Conservation (phyloP, 352 stramenopile genomes). For the Globisporangium paddicum region DNA sequence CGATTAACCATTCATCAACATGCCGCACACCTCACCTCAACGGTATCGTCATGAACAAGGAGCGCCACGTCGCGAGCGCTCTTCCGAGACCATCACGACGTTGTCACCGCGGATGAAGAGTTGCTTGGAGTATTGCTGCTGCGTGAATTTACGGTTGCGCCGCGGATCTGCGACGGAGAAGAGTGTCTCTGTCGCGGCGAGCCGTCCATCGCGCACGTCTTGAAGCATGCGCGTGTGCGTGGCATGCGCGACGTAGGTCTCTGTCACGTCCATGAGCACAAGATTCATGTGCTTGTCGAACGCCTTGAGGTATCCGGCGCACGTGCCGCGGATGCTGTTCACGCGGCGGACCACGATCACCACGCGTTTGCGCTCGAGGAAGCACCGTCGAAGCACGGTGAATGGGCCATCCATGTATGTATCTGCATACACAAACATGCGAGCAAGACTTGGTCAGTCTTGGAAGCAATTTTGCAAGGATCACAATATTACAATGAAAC, state of each 20-base stretch:
- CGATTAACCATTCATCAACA: neutral
- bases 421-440: constrained; percentile 21
- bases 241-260: constrained; percentile 47
- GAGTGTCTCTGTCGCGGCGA: constrained; percentile 17
- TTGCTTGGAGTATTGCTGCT: constrained; percentile 67
- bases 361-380: constrained; percentile 73
- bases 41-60: neutral
- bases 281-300: constrained; percentile 97
- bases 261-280: constrained; percentile 87
- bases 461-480: no score
- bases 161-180: constrained; percentile 42
- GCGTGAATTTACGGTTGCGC: constrained; percentile 39
- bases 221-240: constrained; percentile 27
- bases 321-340: constrained; percentile 89
- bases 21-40: neutral
- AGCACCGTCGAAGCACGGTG: constrained; percentile 73
- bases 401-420: constrained; percentile 84
- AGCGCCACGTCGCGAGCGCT: neutral
- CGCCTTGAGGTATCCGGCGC: constrained; percentile 88
- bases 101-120: constrained; percentile 93
- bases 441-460: no score
- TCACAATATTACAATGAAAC: constrained; percentile 22
- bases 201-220: constrained; percentile 28
- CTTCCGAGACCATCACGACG: constrained; percentile 51
- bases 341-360: constrained; percentile 87